Conservation (phyloP, 352 stramenopile species). For the Globisporangium viniferum region DNA sequence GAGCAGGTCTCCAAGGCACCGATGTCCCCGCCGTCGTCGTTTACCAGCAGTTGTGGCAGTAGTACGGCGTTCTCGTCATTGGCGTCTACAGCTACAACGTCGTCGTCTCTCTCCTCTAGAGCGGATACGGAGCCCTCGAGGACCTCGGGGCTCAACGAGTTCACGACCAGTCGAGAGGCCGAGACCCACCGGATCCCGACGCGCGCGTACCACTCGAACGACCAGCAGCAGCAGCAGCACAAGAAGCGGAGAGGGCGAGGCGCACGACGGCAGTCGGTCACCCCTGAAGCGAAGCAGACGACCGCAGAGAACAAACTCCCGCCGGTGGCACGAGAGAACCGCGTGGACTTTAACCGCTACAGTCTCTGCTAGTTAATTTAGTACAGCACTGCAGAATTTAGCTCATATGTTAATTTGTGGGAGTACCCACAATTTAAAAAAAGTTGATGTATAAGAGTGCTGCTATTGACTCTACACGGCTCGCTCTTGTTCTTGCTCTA, state of each 20-base stretch:
- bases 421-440: neutral
- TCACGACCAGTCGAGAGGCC: neutral
- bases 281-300: neutral
- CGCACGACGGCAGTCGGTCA: neutral
- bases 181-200: neutral
- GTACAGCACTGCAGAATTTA: too few relatives aligned
- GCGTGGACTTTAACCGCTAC: conserved; percentile 17
- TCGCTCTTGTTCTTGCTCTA: conserved; percentile 41
- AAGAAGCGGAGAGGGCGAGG: neutral
- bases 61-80: neutral
- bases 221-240: neutral
- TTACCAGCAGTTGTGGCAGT: neutral
- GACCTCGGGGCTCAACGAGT: neutral
- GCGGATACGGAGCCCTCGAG: neutral
- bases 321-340: conserved; percentile 4
- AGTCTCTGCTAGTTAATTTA: conserved; percentile 7
- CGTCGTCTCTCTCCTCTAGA: neutral
- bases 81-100: neutral
- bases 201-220: neutral
- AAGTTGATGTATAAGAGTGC: neutral
- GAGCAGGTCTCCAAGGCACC: conserved; percentile 34
- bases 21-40: conserved; percentile 20
- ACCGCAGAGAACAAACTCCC: neutral
- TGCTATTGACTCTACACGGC: neutral
- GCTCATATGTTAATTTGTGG: neutral